Evolutionary conservation across 2,329 filamentous ascomycete genomes (phyloP).

Genomic region (Pseudopithomyces chartarum): DNA sequence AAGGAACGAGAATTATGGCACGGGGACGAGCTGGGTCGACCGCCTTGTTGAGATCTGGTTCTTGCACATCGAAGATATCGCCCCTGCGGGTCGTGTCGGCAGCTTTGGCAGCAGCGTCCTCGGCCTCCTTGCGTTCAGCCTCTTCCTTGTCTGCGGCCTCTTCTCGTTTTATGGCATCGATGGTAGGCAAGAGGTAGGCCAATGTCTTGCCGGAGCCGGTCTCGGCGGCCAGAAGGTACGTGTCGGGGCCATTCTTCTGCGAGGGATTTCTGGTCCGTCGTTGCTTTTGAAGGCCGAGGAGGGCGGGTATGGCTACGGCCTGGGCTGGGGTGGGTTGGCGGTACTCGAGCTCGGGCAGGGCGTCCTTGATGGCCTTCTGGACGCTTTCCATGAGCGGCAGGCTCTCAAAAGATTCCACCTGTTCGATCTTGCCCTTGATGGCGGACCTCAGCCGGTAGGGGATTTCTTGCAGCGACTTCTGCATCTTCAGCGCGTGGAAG

Average conservation of each 20-base stretch:
- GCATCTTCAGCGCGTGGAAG: conserved; percentile 93
- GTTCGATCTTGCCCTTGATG: conserved; percentile 65
- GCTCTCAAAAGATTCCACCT: conserved; percentile 78
- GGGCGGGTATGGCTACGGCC: conserved; percentile 80
- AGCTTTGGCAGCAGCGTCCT: conserved; percentile 46
- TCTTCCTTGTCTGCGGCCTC: conserved; percentile 61
- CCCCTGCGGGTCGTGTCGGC: conserved; percentile 25
- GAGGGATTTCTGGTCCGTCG: conserved; percentile 34
- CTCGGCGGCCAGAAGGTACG: conserved; percentile 88
- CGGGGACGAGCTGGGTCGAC: conserved; percentile 79
- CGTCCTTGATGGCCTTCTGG: conserved; percentile 76
- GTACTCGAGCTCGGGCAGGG: conserved; percentile 74
- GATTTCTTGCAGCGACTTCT: conserved; percentile 75
- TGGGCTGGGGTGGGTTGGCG: conserved; percentile 88
- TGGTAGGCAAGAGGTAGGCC: conserved; percentile 82
- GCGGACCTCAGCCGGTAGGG: conserved; percentile 72
- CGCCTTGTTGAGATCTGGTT: conserved; percentile 60
- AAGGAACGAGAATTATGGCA: conserved; percentile 86
- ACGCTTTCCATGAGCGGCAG: conserved; percentile 76
- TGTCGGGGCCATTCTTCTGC: conserved; percentile 53
- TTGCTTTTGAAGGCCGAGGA: conserved; percentile 65
- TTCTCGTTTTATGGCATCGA: conserved; percentile 82
- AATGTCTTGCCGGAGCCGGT: conserved; percentile 97
- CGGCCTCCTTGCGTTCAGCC: conserved; percentile 57
- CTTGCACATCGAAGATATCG: conserved; percentile 66